Evolutionary conservation across 2,329 filamentous ascomycete species (phyloP).

Genomic region (Fusarium longipes): DNA sequence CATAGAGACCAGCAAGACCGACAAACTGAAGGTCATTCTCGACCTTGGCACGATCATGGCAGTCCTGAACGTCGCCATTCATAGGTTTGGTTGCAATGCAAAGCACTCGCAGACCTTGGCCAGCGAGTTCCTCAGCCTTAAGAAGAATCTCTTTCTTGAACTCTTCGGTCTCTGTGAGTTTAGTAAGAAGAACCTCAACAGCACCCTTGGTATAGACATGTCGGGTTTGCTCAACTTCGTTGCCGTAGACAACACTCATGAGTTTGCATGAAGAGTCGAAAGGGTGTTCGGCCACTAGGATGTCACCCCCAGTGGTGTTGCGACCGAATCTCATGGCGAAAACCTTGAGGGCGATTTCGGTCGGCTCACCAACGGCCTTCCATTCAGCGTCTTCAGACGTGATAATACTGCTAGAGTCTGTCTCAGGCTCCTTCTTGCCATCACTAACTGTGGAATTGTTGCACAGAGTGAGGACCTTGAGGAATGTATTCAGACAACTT

Average conservation of each 20-base stretch:
- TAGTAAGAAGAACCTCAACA: conserved; percentile 66
- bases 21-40: conserved; percentile 71
- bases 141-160: conserved; percentile 59
- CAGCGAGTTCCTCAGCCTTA: conserved; percentile 67
- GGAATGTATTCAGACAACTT: conserved; percentile 58
- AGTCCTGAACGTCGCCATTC: conserved; percentile 49
- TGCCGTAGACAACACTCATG: conserved; percentile 76
- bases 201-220: conserved; percentile 69
- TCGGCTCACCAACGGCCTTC: conserved; percentile 73
- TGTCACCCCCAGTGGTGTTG: conserved; percentile 58
- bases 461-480: conserved; percentile 69
- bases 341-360: conserved; percentile 79
- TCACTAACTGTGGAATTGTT: conserved; percentile 67
- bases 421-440: conserved; percentile 59
- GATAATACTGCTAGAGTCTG: conserved; percentile 60
- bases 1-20: conserved; percentile 78
- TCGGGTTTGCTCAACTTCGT: conserved; percentile 49
- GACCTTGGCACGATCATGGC: conserved; percentile 62
- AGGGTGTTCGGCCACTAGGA: conserved; percentile 72
- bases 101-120: conserved; percentile 74
- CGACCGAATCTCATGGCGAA: conserved; percentile 76
- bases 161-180: conserved; percentile 60
- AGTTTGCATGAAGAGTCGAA: conserved; percentile 80
- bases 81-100: conserved; percentile 69
- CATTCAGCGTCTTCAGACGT: conserved; percentile 61